Base-by-base conservation (phyloP, 2,329 filamentous ascomycete species). In the Diaporthe ilicicola region DNA sequence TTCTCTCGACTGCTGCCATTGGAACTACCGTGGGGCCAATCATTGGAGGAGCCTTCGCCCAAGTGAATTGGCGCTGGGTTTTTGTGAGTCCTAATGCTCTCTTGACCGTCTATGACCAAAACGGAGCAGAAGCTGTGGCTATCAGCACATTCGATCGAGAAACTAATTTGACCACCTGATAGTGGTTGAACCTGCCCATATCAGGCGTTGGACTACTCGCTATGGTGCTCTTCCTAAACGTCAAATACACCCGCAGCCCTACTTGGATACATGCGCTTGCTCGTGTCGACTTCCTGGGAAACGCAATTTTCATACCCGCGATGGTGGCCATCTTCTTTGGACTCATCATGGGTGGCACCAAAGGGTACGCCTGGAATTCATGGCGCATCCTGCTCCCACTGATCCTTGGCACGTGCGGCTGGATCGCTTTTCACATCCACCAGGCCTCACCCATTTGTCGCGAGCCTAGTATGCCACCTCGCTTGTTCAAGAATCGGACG, bases 401-500 rank as follows among this genome's bases (percentile, higher is more conserved):
- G 12, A 37, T 54, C 13, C 32, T 67, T 24, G 62, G 62, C n/a
- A 19, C n/a, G 17, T 4, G 19, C 6, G 62, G 62, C 10, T 42
- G 24, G 46, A 27, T 27, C 19, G 6, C 13, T 29, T 48, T 17
- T 19, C 44, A 5, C 22, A 6, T 7, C 17, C 9, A n/a, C 17
- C 12, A 42, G 17, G 19, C 4, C 5, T 15, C 39, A 13, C 12
- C 44, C 24, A 22, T n/a, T 9, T 24, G 17, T 13, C 42, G 34
- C 4, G 73, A 82, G 44, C 76, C 79, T 0, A 80, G 81, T 27
- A 82, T 86, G 72, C 84, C 85, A 0, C 76, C 79, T 2, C 75
- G 77, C 22, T 77, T 87, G 22, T 86, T 87, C 76, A 74, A 74
- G 1, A 84, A 84, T 73, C 78, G 81, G 8, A 86, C 83, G 12